Evolutionary conservation across 768 basidiomycete genomes (phyloP).

Genomic region (Mycena rosella): DNA sequence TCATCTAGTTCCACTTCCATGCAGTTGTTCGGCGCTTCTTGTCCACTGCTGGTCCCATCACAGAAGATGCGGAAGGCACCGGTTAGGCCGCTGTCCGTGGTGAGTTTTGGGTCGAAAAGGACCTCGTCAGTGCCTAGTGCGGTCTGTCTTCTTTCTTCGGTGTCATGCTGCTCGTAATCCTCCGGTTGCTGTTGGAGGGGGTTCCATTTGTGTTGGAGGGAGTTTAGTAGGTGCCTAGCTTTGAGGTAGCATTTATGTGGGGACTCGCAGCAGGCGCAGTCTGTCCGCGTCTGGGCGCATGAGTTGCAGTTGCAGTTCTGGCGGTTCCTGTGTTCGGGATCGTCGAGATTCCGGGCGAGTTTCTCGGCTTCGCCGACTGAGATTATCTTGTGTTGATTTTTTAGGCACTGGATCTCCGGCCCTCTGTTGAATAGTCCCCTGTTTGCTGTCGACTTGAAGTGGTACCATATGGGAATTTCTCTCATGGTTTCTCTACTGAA

Average conservation of each 20-base stretch:
- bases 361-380: conserved; percentile 2
- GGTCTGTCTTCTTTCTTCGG: neutral
- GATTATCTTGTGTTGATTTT: neutral
- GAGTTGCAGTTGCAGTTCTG: neutral
- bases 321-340: neutral
- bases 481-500: neutral
- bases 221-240: conserved; percentile 1
- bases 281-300: neutral
- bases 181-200: neutral
- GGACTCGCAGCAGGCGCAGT: neutral
- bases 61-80: neutral
- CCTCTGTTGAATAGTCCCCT: neutral
- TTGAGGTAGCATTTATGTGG: conserved; percentile 16
- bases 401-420: neutral
- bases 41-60: neutral
- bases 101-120: neutral
- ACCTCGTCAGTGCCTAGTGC: neutral
- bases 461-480: neutral
- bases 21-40: neutral
- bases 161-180: neutral
- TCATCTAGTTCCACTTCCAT: neutral
- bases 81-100: neutral
- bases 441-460: neutral
- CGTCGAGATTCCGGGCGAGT: neutral
- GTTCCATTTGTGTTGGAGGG: conserved; percentile 16